Conservation (phyloP, 2,329 filamentous ascomycete species). For the Phoma sp. region DNA sequence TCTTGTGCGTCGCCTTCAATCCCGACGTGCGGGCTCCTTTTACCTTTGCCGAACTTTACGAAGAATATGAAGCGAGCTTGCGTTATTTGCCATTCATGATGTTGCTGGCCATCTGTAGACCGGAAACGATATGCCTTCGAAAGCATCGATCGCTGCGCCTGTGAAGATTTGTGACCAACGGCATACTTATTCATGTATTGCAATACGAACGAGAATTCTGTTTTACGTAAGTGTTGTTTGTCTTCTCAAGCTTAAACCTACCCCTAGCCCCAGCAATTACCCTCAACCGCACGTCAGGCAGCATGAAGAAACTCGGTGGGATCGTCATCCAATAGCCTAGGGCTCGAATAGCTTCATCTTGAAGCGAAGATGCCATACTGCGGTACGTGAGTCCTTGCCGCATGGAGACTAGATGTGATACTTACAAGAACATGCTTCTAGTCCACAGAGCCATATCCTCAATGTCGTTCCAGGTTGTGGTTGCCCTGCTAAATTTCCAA, state of each 20-base stretch:
- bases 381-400: background rate
- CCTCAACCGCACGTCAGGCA: conserved; percentile 1
- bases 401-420: no score
- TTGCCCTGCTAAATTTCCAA: conserved; percentile 5
- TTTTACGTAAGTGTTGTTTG: background rate
- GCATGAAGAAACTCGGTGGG: conserved; percentile 16
- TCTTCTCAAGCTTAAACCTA: background rate
- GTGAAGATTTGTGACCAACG: background rate
- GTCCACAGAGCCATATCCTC: background rate
- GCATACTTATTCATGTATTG: conserved; percentile 3
- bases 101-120: background rate
- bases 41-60: no score
- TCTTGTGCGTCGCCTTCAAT: no score
- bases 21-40: no score
- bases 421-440: background rate
- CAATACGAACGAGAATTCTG: conserved; percentile 4
- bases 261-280: background rate
- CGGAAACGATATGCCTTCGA: background rate
- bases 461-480: background rate
- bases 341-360: conserved; percentile 16
- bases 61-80: conserved; percentile 6
- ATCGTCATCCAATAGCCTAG: conserved; percentile 16
- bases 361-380: conserved; percentile 14
- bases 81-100: conserved; percentile 4
- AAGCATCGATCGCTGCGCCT: background rate